These are phyloP conservation scores for Colletotrichum viniferum DNA, from an alignment of 2,329 filamentous ascomycete species.

Conservation along the genomic window DNA sequence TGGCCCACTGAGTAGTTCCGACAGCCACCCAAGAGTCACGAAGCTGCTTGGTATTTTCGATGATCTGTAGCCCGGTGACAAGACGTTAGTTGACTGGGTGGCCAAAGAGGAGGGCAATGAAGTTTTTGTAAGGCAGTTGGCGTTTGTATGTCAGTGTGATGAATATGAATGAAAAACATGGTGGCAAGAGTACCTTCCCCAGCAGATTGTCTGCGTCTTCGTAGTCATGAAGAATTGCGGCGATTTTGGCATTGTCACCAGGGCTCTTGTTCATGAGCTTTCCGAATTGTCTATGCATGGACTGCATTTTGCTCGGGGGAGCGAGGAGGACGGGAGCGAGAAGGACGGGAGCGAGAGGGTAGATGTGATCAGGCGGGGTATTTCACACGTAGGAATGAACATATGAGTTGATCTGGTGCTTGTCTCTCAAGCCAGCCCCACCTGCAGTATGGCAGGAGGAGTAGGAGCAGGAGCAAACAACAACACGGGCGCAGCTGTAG, in stretches of 20 bases:
- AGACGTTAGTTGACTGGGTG: neutral
- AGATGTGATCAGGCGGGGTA: neutral
- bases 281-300: slow-evolving; percentile 76
- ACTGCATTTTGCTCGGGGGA: slow-evolving; percentile 60
- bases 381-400: neutral
- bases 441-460: neutral
- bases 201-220: slow-evolving; percentile 80
- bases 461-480: neutral
- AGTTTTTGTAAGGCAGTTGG: neutral
- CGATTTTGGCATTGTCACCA: slow-evolving; percentile 78
- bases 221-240: slow-evolving; percentile 77
- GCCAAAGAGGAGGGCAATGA: neutral
- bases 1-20: slow-evolving; percentile 69
- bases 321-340: too few relatives aligned
- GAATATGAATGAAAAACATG: neutral
- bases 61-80: slow-evolving; percentile 57
- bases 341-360: neutral
- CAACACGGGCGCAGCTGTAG: neutral
- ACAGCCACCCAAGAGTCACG: slow-evolving; percentile 79
- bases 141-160: neutral
- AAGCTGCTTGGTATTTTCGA: slow-evolving; percentile 78
- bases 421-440: neutral
- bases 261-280: slow-evolving; percentile 70
- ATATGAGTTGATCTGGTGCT: neutral
- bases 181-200: slow-evolving; percentile 57